A percentile compares a stretch with the other conserved stretches of the same genome.
Conservation (phyloP, 1,284 basidiomycete genomes). For the Naganishia albida region DNA sequence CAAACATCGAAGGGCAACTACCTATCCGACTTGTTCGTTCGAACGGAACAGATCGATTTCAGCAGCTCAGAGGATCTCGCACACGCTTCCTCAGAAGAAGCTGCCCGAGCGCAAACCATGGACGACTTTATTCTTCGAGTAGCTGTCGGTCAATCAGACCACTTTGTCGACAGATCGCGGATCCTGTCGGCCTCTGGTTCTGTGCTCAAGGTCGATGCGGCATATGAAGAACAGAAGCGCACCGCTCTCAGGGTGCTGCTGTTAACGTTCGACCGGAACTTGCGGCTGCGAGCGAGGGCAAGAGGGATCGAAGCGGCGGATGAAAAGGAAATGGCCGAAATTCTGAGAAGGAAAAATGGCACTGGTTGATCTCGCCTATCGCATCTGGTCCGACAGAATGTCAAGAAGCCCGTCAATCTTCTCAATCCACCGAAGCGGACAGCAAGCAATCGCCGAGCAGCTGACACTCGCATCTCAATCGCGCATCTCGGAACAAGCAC, state of each 20-base stretch:
- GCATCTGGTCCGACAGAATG: not conserved
- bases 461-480: no score
- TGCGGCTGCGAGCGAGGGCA: constrained; percentile 54
- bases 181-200: constrained; percentile 59
- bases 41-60: constrained; percentile 70
- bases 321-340: constrained; percentile 50
- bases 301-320: constrained; percentile 51
- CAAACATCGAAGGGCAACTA: constrained; percentile 96
- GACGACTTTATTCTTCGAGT: constrained; percentile 93
- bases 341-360: constrained; percentile 35
- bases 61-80: constrained; percentile 44
- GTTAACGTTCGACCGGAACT: constrained; percentile 85
- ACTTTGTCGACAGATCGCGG: constrained; percentile 81
- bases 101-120: constrained; percentile 68
- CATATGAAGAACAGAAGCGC: constrained; percentile 36
- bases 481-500: no score
- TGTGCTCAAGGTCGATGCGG: constrained; percentile 37
- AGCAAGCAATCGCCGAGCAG: not conserved
- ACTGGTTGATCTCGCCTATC: not conserved
- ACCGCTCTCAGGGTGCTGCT: constrained; percentile 78
- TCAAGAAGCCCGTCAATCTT: no score
- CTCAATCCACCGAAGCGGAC: not conserved
- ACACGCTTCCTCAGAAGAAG: constrained; percentile 50
- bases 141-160: constrained; percentile 86
- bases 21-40: constrained; percentile 75